Conservation (phyloP, 352 stramenopile species). For the Phytophthora cajani region DNA sequence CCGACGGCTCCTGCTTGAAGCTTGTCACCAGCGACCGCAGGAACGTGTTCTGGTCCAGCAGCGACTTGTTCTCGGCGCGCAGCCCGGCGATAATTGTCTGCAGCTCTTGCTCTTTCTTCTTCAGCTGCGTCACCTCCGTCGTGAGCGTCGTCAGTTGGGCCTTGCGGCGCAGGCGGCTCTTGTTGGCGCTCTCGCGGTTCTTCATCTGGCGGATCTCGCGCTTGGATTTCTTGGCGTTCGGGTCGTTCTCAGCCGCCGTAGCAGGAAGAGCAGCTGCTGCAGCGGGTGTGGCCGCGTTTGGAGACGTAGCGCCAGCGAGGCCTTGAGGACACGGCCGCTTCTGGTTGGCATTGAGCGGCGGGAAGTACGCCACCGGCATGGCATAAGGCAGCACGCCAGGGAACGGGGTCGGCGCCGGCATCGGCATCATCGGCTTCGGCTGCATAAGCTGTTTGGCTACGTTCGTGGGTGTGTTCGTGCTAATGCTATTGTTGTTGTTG, state of each 20-base stretch:
- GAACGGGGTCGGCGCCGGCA: slow-evolving; percentile 17
- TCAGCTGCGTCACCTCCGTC: slow-evolving; percentile 65
- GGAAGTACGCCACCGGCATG: slow-evolving; percentile 70
- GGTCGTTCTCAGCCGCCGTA: slow-evolving; percentile 21
- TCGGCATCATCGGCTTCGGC: slow-evolving; percentile 9
- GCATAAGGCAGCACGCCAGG: slow-evolving; percentile 57
- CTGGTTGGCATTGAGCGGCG: slow-evolving; percentile 45
- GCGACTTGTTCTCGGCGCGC: slow-evolving; percentile 80
- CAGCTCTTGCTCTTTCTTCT: slow-evolving; percentile 73
- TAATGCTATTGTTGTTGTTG: background rate
- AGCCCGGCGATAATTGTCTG: slow-evolving; percentile 73
- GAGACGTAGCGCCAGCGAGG: slow-evolving; percentile 29
- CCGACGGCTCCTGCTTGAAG: slow-evolving; percentile 41
- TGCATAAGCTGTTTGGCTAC: slow-evolving; percentile 5
- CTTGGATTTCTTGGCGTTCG: slow-evolving; percentile 73
- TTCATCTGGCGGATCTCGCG: slow-evolving; percentile 88
- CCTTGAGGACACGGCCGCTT: slow-evolving; percentile 66
- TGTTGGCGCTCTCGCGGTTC: slow-evolving; percentile 88
- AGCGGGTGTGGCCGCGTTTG: background rate
- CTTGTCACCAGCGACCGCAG: slow-evolving; percentile 75
- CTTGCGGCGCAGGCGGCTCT: slow-evolving; percentile 77
- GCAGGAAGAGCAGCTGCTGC: slow-evolving; percentile 1
- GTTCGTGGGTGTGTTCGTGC: background rate
- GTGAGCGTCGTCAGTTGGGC: slow-evolving; percentile 68
- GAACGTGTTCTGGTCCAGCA: slow-evolving; percentile 81